Evolutionary conservation across 495 filamentous ascomycete species (phyloP).

Genomic region (Sphaerosporella brunnea): DNA sequence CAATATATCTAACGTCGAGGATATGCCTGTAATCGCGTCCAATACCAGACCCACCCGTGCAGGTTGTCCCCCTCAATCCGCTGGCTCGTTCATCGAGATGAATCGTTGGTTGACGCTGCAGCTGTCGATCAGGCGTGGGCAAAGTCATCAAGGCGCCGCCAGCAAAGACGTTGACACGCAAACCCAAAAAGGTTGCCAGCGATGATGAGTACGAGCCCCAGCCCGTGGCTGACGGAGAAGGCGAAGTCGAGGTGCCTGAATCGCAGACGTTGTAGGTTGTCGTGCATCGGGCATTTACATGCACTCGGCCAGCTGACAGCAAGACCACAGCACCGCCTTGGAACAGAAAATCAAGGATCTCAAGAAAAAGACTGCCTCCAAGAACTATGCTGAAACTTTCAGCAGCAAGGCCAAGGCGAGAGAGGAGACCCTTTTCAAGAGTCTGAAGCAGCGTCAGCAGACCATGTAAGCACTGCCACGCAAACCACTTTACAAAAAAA

Average conservation of each 20-base stretch:
- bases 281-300: not conserved
- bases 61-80: not conserved
- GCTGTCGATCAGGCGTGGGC: not conserved
- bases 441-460: not conserved
- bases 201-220: not conserved
- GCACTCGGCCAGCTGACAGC: not conserved
- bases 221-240: not conserved
- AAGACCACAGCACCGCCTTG: not conserved
- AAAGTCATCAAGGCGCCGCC: not conserved
- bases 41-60: not conserved
- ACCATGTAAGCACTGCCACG: not conserved
- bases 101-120: not conserved
- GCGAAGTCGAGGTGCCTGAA: not conserved
- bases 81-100: not conserved
- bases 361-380: conserved; percentile 1
- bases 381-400: not conserved
- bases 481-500: not conserved
- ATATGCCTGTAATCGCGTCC: not conserved
- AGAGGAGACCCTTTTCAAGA: not conserved
- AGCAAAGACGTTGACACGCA: not conserved
- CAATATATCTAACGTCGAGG: too few relatives aligned
- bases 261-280: conserved; percentile 4
- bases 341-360: conserved; percentile 1
- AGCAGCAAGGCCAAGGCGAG: too few relatives aligned
- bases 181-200: not conserved